Percentiles rank a stretch among this genome's conserved stretches.
Conservation (phyloP, 495 filamentous ascomycete species). For the Xylaria intraflava region DNA sequence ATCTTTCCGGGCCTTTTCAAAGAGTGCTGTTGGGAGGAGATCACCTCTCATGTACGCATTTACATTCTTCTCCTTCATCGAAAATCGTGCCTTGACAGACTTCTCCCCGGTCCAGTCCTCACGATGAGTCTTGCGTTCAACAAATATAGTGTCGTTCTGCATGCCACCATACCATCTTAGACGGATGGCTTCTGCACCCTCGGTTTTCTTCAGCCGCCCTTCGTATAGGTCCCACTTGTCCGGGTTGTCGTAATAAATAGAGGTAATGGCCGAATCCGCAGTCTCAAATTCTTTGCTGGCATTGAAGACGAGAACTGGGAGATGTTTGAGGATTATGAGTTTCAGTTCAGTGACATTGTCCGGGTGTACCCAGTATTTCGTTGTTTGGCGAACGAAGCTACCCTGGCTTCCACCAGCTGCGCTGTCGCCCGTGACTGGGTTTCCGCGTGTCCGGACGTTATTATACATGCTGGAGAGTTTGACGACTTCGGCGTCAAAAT, state of each 20-base stretch:
- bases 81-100: constrained; percentile 94
- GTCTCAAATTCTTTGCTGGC: constrained; percentile 90
- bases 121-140: constrained; percentile 95
- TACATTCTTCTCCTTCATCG: constrained; percentile 93
- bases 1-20: constrained; percentile 91
- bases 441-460: constrained; percentile 82
- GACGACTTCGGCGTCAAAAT: constrained; percentile 94
- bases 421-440: constrained; percentile 86
- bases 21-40: constrained; percentile 72
- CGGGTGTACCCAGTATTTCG: constrained; percentile 98
- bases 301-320: constrained; percentile 96
- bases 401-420: constrained; percentile 87
- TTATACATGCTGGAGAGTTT: constrained; percentile 96
- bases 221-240: constrained; percentile 90
- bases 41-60: constrained; percentile 81
- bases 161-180: constrained; percentile 97
- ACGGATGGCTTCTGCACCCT: constrained; percentile 94
- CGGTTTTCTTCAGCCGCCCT: constrained; percentile 92
- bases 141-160: constrained; percentile 89
- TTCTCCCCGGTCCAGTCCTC: constrained; percentile 99
- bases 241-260: constrained; percentile 95
- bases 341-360: constrained; percentile 99
- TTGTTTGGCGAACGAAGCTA: constrained; percentile 95
- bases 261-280: constrained; percentile 88
- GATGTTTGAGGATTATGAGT: constrained; percentile 93